These are phyloP conservation scores for Diospyros kaki DNA, from an alignment of 148 eudicot genomes.

Conservation along the genomic window DNA sequence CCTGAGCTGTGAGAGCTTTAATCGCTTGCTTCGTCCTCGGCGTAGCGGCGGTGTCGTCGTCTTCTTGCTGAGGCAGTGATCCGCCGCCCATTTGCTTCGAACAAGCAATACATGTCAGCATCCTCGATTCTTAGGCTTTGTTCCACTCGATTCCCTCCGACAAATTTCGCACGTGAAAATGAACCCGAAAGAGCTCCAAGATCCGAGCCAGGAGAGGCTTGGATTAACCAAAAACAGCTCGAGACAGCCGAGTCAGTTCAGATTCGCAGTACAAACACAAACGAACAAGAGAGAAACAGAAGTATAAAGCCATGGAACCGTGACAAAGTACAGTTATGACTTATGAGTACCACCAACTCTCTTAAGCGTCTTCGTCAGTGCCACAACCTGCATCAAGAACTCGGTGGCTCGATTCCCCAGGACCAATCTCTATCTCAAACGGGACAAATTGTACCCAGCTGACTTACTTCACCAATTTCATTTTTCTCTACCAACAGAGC, in stretches of 20 bases:
- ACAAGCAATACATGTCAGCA: conserved; percentile 77
- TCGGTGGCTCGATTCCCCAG: too few species aligned
- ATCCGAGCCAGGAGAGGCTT: neutral
- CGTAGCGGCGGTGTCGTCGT: conserved; percentile 42
- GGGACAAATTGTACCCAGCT: too few species aligned
- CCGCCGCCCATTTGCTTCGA: conserved; percentile 56
- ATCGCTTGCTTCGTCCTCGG: conserved; percentile 70
- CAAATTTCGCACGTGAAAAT: neutral
- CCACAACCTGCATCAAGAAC: too few species aligned
- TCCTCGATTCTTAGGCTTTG: conserved; percentile 13
- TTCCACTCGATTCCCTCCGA: neutral
- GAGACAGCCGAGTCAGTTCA: neutral
- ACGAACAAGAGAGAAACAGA: neutral
- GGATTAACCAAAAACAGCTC: neutral
- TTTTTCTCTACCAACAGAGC: too few species aligned
- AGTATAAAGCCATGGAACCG: neutral
- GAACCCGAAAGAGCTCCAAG: neutral
- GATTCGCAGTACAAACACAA: neutral
- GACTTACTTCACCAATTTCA: too few species aligned
- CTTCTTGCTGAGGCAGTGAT: conserved; percentile 40
- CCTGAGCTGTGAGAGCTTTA: conserved; percentile 73
- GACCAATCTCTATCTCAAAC: too few species aligned
- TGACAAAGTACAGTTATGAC: too few species aligned
- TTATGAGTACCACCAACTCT: too few species aligned
- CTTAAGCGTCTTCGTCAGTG: too few species aligned